A percentile compares a stretch with the other conserved stretches of the same genome.
Evolutionary conservation across 2,329 filamentous ascomycete genomes (phyloP).

Genomic region (Ceratocystis ficicola): DNA sequence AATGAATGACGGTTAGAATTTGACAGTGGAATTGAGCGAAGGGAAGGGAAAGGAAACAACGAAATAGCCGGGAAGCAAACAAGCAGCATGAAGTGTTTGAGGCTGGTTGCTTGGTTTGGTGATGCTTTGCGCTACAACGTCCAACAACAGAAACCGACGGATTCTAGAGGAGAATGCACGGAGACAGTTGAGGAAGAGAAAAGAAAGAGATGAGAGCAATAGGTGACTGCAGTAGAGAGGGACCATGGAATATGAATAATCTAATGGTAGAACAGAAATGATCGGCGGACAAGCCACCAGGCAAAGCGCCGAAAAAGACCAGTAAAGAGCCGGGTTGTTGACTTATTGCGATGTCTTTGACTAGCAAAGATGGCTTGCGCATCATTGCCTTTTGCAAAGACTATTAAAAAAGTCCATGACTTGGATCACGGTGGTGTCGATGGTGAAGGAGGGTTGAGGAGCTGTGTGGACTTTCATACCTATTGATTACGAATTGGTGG

Average conservation of each 20-base stretch:
- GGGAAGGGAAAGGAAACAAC: background rate
- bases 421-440: background rate
- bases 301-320: conserved; percentile 9
- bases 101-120: conserved; percentile 1
- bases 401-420: background rate
- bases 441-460: background rate
- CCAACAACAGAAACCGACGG: background rate
- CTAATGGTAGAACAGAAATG: conserved; percentile 7
- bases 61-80: conserved; percentile 4
- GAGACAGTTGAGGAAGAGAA: background rate
- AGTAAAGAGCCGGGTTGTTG: conserved; percentile 7
- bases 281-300: conserved; percentile 11
- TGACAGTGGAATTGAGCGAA: background rate
- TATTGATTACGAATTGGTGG: background rate
- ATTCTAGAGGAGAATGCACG: background rate
- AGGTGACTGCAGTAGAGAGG: background rate
- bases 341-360: conserved; percentile 11
- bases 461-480: conserved; percentile 8
- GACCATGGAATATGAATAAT: conserved; percentile 9
- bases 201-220: background rate
- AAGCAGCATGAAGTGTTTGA: background rate
- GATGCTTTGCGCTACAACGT: background rate
- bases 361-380: conserved; percentile 10
- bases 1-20: background rate
- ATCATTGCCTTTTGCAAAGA: conserved; percentile 1